Evolutionary conservation across 148 eudicot genomes (phyloP), one percentile per base, ranked within the genome.

Genomic region (Camellia japonica): DNA sequence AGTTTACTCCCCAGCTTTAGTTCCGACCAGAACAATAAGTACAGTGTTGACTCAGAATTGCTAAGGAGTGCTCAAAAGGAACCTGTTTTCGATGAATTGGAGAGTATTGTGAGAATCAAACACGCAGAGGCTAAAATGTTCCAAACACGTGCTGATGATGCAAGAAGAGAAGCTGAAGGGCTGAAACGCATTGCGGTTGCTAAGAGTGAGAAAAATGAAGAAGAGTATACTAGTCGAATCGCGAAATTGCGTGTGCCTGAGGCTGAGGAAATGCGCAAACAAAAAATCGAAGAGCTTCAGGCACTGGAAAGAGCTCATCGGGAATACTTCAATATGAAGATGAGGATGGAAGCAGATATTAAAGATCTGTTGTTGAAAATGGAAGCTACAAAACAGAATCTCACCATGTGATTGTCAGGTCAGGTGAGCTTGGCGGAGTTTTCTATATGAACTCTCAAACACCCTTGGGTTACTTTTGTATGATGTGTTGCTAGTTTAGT

Each of bases 91-190:
- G 95, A 93, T 76, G 99, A 93, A 77, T 75, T 96, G 78, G 99
- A 92, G 64, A 85, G 93, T 84, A 88, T 96, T 52, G 91, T 96
- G 79, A 89, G 89, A 81, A 89, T 93, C 67, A 95, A 96, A 79
- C 93, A 78, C 42, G 97, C 97, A 2, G 99, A 96, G 79, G 93
- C 98, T 60, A 85, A 92, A 69, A 92, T 96, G 97, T 96, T 93
- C 80, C 98, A 93, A 85, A 71, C 86, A 19, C 97, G 95, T 1
- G 97, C 99, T 38, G 98, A 93, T 77, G 93, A 91, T 78, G 99
- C 99, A 70, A 89, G 93, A 63, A 89, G 92, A 86, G 99, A 96
- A 81, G 92, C 97, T 11, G 98, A 92, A 79, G 93, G 92, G 43
- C 83, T 96, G 74, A 91, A 92, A 78, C 91, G 93, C 59, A 91